Percentiles rank a stretch among this genome's conserved stretches.
These are phyloP conservation scores for Tricholoma sp. DNA, from an alignment of 768 basidiomycete species.

Conservation along the genomic window DNA sequence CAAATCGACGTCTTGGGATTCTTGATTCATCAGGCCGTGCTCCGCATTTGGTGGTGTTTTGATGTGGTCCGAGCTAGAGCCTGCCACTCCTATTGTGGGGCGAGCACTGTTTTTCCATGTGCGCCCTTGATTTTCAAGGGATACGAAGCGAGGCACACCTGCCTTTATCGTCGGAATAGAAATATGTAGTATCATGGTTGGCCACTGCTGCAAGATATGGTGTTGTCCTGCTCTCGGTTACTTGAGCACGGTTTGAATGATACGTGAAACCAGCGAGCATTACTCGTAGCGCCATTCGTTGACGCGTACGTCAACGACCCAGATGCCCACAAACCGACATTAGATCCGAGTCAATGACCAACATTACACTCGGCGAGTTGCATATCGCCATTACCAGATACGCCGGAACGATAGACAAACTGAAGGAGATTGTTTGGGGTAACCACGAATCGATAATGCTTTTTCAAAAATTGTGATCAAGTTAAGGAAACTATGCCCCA, in stretches of 20 bases:
- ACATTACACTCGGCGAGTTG: conserved; percentile 41
- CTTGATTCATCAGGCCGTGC: conserved; percentile 50
- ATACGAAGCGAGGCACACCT: not conserved
- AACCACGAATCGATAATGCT: conserved; percentile 40
- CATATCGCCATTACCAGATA: conserved; percentile 42
- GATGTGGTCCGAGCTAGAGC: conserved; percentile 36
- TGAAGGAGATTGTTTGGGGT: conserved; percentile 42
- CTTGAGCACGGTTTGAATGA: too few relatives aligned
- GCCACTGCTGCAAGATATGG: conserved; percentile 39
- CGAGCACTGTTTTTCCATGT: conserved; percentile 43
- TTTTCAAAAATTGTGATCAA: not conserved
- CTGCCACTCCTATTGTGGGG: conserved; percentile 32
- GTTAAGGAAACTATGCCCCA: conserved; percentile 18
- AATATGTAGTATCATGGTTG: conserved; percentile 43
- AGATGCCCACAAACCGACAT: conserved; percentile 43
- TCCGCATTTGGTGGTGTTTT: conserved; percentile 39
- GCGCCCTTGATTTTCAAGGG: conserved; percentile 32
- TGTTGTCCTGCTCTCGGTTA: conserved; percentile 39
- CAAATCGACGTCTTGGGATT: conserved; percentile 43
- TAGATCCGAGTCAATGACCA: conserved; percentile 37
- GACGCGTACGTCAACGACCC: conserved; percentile 39
- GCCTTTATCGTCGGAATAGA: conserved; percentile 44
- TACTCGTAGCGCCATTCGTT: conserved; percentile 32
- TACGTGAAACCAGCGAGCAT: too few relatives aligned
- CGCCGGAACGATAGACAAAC: conserved; percentile 42